Percentiles rank a stretch among this genome's conserved stretches.
phyloP scores from a whole-genome alignment of 2,329 filamentous ascomycete species.

The Pseudonectria buxi region DNA sequence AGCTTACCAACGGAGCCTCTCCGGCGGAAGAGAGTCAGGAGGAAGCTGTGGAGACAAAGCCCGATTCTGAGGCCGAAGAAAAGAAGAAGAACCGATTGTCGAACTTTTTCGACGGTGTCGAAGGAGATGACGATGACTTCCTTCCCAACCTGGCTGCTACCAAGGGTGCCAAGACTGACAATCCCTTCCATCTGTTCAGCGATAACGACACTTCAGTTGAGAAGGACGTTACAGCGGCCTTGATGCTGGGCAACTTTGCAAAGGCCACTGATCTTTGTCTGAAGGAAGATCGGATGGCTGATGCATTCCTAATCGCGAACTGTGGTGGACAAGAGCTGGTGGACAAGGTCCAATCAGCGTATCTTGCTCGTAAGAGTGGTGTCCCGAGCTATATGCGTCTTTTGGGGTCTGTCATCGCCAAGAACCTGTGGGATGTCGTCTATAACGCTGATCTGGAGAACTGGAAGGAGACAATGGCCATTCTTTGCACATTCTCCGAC shows the following conservation, averaged over 20 bases:
- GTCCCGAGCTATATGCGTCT: constrained; percentile 89
- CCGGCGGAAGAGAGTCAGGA: constrained; percentile 20
- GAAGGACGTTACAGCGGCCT: constrained; percentile 75
- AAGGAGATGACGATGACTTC: constrained; percentile 73
- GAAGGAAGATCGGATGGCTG: constrained; percentile 81
- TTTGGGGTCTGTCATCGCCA: constrained; percentile 83
- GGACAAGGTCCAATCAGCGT: constrained; percentile 87
- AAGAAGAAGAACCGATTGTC: constrained; percentile 60
- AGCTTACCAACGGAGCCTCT: constrained; percentile 43
- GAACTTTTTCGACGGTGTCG: constrained; percentile 68
- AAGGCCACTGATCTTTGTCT: constrained; percentile 84
- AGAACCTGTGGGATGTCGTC: constrained; percentile 97
- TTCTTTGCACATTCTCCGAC: constrained; percentile 90
- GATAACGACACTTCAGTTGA: constrained; percentile 80
- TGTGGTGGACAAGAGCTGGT: constrained; percentile 90
- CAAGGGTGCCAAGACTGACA: constrained; percentile 88
- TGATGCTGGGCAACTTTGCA: constrained; percentile 87
- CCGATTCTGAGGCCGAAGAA: constrained; percentile 27
- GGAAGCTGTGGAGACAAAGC: constrained; percentile 23
- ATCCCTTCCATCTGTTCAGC: constrained; percentile 84
- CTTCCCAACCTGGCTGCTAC: constrained; percentile 76
- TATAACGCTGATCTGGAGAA: constrained; percentile 88
- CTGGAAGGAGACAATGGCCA: constrained; percentile 97
- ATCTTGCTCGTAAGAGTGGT: constrained; percentile 74
- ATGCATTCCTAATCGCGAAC: constrained; percentile 97